phyloP scores from a whole-genome alignment of 441 rosid genomes.

The Populus hybrid region DNA sequence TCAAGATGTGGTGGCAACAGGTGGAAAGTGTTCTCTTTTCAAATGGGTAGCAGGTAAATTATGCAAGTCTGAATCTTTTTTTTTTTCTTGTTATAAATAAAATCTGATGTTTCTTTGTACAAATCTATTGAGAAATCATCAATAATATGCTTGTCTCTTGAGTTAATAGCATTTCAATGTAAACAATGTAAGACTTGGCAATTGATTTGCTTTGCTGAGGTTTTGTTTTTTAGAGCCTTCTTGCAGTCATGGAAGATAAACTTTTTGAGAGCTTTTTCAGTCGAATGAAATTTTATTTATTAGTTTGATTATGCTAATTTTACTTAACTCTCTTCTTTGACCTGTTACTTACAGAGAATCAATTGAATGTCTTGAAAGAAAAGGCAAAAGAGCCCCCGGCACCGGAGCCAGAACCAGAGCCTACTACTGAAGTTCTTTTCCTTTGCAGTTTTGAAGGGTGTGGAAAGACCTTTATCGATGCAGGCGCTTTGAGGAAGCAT shows the following conservation, averaged over 20 bases:
- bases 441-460: conserved; percentile 95
- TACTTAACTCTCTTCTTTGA: background rate
- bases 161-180: background rate
- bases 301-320: background rate
- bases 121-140: background rate
- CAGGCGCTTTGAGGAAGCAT: conserved; percentile 89
- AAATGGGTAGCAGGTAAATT: conserved; percentile 83
- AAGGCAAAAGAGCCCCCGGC: conserved; percentile 61
- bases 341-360: conserved; percentile 42
- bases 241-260: background rate
- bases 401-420: conserved; percentile 90
- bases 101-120: background rate
- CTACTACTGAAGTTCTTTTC: conserved; percentile 90
- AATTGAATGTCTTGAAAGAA: conserved; percentile 61
- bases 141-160: background rate
- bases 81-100: too few relatives aligned
- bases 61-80: too few relatives aligned
- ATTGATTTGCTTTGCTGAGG: background rate
- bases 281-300: background rate
- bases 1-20: conserved; percentile 90
- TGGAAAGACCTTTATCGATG: conserved; percentile 91
- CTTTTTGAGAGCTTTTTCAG: background rate
- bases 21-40: conserved; percentile 79
- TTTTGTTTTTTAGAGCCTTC: background rate
- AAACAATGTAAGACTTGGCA: background rate